Conservation (phyloP, 148 eudicot genomes). For the Amaranthus cruentus region DNA sequence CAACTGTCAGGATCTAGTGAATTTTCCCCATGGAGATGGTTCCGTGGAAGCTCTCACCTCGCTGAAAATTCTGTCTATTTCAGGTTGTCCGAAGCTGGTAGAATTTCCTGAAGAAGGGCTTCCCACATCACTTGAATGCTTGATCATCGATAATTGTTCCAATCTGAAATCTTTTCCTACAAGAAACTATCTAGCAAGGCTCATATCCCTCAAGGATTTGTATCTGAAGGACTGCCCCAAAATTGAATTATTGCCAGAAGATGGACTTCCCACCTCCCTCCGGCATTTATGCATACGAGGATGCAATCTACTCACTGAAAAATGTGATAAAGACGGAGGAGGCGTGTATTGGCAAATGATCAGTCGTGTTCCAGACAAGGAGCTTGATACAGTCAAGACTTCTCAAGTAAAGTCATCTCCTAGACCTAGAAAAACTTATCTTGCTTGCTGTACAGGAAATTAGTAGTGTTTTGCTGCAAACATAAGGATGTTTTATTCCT, state of each 20-base stretch:
- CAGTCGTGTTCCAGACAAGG: conserved; percentile 24
- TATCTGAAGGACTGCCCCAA: conserved; percentile 23
- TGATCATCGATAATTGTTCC: conserved; percentile 22
- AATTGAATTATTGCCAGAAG: conserved; percentile 25
- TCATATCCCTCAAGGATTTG: conserved; percentile 24
- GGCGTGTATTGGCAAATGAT: conserved; percentile 28
- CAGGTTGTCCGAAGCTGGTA: conserved; percentile 23
- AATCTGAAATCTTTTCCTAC: conserved; percentile 21
- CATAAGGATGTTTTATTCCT: no score
- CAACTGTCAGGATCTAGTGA: conserved; percentile 23
- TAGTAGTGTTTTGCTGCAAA: neutral
- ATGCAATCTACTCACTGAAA: conserved; percentile 17
- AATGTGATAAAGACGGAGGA: conserved; percentile 17
- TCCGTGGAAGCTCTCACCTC: conserved; percentile 19
- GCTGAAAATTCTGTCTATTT: conserved; percentile 22
- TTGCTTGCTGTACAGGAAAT: conserved; percentile 1
- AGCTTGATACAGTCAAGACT: conserved; percentile 9
- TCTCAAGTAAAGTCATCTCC: neutral
- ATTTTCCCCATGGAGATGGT: conserved; percentile 6
- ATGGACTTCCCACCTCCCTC: conserved; percentile 23
- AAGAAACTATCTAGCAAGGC: conserved; percentile 11
- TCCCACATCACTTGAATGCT: conserved; percentile 23
- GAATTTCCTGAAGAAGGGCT: conserved; percentile 15
- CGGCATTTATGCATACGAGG: conserved; percentile 27
- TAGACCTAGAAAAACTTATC: neutral